A percentile compares a stretch with the other conserved stretches of the same genome.
Evolutionary conservation across 2,329 filamentous ascomycete genomes (phyloP).

Genomic region (Cladosporium sp.): DNA sequence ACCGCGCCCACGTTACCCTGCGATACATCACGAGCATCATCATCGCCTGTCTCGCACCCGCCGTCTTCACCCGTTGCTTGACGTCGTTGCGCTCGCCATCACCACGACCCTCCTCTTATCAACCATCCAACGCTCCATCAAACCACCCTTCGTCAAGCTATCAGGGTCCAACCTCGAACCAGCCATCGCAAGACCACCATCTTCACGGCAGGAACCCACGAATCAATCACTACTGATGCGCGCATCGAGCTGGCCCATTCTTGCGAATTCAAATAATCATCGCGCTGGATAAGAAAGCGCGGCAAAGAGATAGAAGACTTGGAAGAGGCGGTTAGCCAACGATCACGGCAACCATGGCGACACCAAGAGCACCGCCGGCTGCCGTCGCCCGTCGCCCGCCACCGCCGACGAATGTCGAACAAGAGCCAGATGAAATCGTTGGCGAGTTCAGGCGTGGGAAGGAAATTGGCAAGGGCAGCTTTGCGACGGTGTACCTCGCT

Average conservation of each 20-base stretch:
- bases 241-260: neutral
- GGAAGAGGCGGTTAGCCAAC: neutral
- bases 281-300: neutral
- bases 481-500: slow-evolving; percentile 77
- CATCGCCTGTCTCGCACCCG: neutral
- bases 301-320: neutral
- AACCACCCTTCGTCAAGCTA: neutral
- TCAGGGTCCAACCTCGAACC: slow-evolving; percentile 8
- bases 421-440: slow-evolving; percentile 45
- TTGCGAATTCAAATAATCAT: neutral
- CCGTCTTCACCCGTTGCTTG: neutral
- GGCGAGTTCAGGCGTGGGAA: slow-evolving; percentile 78
- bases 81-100: neutral
- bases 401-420: slow-evolving; percentile 25
- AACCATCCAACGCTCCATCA: slow-evolving; percentile 1
- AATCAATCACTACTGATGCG: neutral
- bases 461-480: slow-evolving; percentile 96
- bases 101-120: neutral
- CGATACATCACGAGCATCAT: slow-evolving; percentile 9
- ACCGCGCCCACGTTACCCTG: slow-evolving; percentile 8
- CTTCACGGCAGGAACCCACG: neutral
- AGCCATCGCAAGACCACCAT: neutral
- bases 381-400: slow-evolving; percentile 33
- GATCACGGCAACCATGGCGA: slow-evolving; percentile 26
- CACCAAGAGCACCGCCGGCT: slow-evolving; percentile 21